These are phyloP conservation scores for Golovinomyces cichoracearum DNA, from an alignment of 2,329 filamentous ascomycete genomes.

Conservation along the genomic window DNA sequence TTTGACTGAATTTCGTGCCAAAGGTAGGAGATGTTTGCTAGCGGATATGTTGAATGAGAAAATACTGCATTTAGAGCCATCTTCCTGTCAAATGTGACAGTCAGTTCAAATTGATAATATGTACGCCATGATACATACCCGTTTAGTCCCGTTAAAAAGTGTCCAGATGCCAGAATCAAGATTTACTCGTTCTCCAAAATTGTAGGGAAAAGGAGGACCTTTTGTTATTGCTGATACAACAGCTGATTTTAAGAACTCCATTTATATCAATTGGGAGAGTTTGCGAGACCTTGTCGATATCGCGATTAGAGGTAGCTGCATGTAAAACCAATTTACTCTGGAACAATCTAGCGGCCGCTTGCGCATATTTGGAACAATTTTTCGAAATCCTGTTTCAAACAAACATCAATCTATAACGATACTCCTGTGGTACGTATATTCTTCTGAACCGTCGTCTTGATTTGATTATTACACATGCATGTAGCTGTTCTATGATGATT, in stretches of 20 bases:
- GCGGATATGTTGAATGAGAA: constrained; percentile 78
- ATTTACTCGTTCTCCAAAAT: constrained; percentile 77
- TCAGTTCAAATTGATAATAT: background rate
- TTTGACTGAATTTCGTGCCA: constrained; percentile 80
- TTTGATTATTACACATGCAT: no score
- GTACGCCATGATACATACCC: constrained; percentile 25
- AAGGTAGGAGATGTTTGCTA: constrained; percentile 55
- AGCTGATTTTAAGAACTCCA: constrained; percentile 97
- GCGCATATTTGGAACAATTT: no score
- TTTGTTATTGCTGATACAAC: constrained; percentile 92
- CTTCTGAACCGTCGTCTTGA: no score
- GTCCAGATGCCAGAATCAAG: constrained; percentile 87
- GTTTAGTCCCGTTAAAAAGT: constrained; percentile 79
- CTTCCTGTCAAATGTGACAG: constrained; percentile 35
- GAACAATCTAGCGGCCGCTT: no score
- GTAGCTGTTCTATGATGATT: background rate
- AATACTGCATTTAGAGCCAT: constrained; percentile 80
- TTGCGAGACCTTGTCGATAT: no score
- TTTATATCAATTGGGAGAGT: no score
- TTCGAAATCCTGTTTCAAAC: no score
- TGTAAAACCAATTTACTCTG: no score
- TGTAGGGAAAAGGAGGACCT: constrained; percentile 76
- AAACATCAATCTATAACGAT: no score
- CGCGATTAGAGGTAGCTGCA: no score
- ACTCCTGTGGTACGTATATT: no score